Percentiles rank a stretch among this genome's conserved stretches.
These are phyloP conservation scores for Thielaviopsis musarum DNA, from an alignment of 2,329 filamentous ascomycete genomes.

Conservation along the genomic window DNA sequence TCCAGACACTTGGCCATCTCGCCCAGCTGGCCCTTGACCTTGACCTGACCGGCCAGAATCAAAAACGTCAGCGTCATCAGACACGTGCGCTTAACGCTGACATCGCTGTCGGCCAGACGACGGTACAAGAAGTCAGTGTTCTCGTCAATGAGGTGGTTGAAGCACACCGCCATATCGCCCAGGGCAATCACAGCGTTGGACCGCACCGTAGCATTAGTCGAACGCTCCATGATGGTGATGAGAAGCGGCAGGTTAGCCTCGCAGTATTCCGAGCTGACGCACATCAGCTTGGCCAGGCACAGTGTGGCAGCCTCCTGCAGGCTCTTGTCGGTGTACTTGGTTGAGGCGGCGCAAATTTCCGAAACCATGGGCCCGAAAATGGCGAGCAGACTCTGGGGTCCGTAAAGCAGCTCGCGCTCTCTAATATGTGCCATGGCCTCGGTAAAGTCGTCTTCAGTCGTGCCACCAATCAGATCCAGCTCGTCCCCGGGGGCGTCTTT, in stretches of 20 bases:
- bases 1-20: conserved; percentile 99
- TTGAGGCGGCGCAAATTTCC: conserved; percentile 91
- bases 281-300: conserved; percentile 97
- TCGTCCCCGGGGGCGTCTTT: conserved; percentile 63
- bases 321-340: conserved; percentile 72
- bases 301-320: conserved; percentile 86
- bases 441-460: conserved; percentile 83
- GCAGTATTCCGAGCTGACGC: conserved; percentile 91
- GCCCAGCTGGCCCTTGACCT: conserved; percentile 95
- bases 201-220: conserved; percentile 76
- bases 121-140: conserved; percentile 97
- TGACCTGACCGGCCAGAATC: conserved; percentile 92
- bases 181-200: conserved; percentile 95
- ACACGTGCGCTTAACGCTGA: conserved; percentile 88
- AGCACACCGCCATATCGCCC: conserved; percentile 98
- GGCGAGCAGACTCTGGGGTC: conserved; percentile 66
- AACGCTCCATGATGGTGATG: conserved; percentile 95
- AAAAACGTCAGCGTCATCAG: conserved; percentile 97
- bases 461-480: conserved; percentile 89
- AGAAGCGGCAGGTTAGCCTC: conserved; percentile 82
- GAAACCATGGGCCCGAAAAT: conserved; percentile 83
- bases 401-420: conserved; percentile 69
- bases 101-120: conserved; percentile 72
- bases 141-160: conserved; percentile 97
- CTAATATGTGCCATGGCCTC: conserved; percentile 73